Conservation (phyloP, 2,329 filamentous ascomycete genomes). For the Colletotrichum plurivorum region DNA sequence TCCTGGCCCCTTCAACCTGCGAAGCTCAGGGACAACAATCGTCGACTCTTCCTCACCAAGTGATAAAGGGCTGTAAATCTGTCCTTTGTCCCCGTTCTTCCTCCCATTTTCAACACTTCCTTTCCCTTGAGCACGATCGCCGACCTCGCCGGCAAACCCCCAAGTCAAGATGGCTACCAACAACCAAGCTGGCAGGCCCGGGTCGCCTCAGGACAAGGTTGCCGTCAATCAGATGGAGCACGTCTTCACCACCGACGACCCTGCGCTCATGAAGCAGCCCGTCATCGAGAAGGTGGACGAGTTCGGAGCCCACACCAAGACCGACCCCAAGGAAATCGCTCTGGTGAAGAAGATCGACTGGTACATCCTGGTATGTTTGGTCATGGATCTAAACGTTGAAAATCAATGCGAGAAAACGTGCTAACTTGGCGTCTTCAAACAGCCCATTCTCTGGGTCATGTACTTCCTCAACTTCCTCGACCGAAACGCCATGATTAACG, state of each 20-base stretch:
- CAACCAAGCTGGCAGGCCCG: background rate
- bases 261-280: conserved; percentile 36
- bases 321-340: conserved; percentile 54
- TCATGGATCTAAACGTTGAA: too few species aligned
- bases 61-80: background rate
- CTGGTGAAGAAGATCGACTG: conserved; percentile 53
- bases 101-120: background rate
- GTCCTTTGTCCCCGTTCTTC: background rate
- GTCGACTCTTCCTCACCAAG: background rate
- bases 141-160: background rate
- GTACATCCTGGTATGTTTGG: conserved; percentile 48
- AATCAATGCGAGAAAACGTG: fast-evolving
- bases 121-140: too few species aligned
- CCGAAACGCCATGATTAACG: conserved; percentile 49
- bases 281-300: conserved; percentile 49
- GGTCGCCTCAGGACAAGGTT: conserved; percentile 33
- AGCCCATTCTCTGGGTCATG: conserved; percentile 43
- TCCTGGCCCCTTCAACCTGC: conserved; percentile 15
- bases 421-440: background rate
- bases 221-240: conserved; percentile 36
- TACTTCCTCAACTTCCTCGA: conserved; percentile 47
- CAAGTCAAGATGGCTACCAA: conserved; percentile 5
- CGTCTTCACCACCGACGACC: conserved; percentile 28
- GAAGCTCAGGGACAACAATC: background rate
- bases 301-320: conserved; percentile 56